Evolutionary conservation across 805 yeast genomes (phyloP).

Genomic region (Candida bentonensis): DNA sequence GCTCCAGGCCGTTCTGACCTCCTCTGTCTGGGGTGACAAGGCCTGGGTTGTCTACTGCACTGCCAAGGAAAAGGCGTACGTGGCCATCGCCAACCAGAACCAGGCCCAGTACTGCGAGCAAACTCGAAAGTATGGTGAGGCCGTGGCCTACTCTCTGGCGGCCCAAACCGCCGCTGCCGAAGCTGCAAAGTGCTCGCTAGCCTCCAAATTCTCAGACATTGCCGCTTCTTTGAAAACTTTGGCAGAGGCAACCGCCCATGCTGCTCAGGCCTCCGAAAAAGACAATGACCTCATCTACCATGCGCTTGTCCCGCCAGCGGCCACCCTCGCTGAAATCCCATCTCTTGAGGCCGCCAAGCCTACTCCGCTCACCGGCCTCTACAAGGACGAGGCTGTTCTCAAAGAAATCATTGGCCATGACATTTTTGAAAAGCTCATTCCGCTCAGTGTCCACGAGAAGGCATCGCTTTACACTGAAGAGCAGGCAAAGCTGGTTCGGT

Average conservation of each 20-base stretch:
- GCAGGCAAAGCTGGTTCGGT: conserved; percentile 62
- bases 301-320: conserved; percentile 50
- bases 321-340: conserved; percentile 49
- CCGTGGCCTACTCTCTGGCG: conserved; percentile 41
- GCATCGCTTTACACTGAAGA: conserved; percentile 82
- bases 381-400: conserved; percentile 30
- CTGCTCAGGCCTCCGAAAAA: conserved; percentile 32
- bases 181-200: conserved; percentile 5
- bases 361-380: conserved; percentile 30
- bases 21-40: conserved; percentile 28
- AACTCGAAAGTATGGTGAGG: conserved; percentile 53
- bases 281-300: conserved; percentile 89
- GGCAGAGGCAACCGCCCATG: neutral
- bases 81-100: conserved; percentile 46
- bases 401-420: conserved; percentile 35
- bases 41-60: conserved; percentile 39
- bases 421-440: conserved; percentile 67
- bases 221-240: neutral
- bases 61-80: conserved; percentile 41
- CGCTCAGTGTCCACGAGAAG: conserved; percentile 75
- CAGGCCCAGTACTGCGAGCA: conserved; percentile 42
- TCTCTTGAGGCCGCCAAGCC: conserved; percentile 56
- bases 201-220: neutral
- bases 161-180: neutral
- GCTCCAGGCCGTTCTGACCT: conserved; percentile 17